Evolutionary conservation across 768 basidiomycete species (phyloP), one percentile per base, ranked within the genome.

Genomic region (Mycena metata): DNA sequence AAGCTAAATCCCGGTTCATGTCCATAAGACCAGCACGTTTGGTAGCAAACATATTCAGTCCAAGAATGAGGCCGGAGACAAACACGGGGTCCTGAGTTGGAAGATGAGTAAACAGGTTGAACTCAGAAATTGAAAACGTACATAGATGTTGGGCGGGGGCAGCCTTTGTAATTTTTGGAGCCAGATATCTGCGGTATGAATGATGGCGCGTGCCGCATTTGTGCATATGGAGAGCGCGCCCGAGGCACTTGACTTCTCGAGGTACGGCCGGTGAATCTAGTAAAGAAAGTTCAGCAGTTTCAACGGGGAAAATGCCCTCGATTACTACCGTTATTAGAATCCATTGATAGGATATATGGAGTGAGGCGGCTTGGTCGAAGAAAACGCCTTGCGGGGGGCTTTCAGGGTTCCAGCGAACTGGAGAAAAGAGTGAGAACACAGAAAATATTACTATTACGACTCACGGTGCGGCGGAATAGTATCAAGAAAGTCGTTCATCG

Each of bases 401-500:
- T 45, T 71, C 60, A 7, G 72, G 59, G 43, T 75, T 62, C 75
- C 74, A 76, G 33, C 59, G 59, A 6, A 76, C 75, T 76, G 35
- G 19, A 66, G 10, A 16, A 35, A 2, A 7, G 4, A 11, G 15
- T 15, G 50, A 51, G 13, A 11, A 5, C 15, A 11, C 15, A 10
- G 10, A 11, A 15, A 11, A 11, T 10, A 39, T 11, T 39, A 4
- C 11, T n/a, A 21, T 35, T 30, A 26, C 42, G 0, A 7, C 82
- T 46, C 66, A 89, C 88, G 75, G 66, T 88, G 86, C 39, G 83
- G 79, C 0, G 91, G 91, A 1, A 92, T 76, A 2, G 83, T 78
- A 56, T 89, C 86, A 21, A 88, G 83, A 89, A 90, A 93, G 17
- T 84, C 71, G 85, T 84, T 73, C 71, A 92, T 77, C 1, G 87